Evolutionary conservation across 83 land plant species (phyloP), one percentile per base, ranked within the genome.

Genomic region (Thuja plicata): DNA sequence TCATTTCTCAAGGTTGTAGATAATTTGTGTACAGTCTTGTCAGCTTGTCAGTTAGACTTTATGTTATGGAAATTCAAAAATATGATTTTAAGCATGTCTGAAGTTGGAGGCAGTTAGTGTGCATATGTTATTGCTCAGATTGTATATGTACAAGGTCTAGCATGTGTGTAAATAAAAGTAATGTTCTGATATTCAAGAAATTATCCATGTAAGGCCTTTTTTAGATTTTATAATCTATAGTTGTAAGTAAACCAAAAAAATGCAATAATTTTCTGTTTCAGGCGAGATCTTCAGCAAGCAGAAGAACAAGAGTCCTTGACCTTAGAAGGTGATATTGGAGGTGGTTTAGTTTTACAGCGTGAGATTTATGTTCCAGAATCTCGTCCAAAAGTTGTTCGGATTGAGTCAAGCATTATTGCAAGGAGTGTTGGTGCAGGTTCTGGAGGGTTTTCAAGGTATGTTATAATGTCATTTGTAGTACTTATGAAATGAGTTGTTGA

Each of bases 381-480:
- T 38, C 57, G 87, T 46, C 91, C 95, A 13, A 90, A 94, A 85
- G 48, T 90, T 87, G 40, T 97, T 77, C 89, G 57, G 0, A 92
- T 98, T 19, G 90, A 87, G 43, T 98, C 99, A 50, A 88, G 88
- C 70, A 94, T 98, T 87, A 46, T 95, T 50, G 97, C 99, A 6
- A 91, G 86, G 34, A 92, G 91, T 83, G 96, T 97, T 12, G 96
- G 97, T 90, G 99, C 99, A 76, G 99, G 99, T 87, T 96, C 99
- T 89, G 99, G 99, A 76, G 99, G 98, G 21, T 98, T 90, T 87
- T 98, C 99, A 87, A 95, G 99, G 99, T 97, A 48, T 85, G 83
- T 24, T 19, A 37, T n/a, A 81, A 43, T 46, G n/a, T 46, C 32
- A n/a, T 43, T 43, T 87, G 48, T 9, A 11, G 35, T 48, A 83